Conservation (phyloP, 1,284 basidiomycete genomes). For the Coniferiporia sulphurascens region DNA sequence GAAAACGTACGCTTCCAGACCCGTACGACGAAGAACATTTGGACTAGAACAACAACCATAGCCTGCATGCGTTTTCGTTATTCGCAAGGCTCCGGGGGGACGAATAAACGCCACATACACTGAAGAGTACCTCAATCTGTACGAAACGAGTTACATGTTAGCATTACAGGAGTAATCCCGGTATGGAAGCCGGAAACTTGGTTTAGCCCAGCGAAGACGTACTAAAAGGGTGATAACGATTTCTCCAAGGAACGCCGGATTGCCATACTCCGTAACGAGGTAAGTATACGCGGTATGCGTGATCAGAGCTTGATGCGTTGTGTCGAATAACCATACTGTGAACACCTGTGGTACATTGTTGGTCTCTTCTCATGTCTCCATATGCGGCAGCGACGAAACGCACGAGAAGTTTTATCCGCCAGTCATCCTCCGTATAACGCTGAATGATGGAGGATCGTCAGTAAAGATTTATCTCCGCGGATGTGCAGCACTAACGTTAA, state of each 20-base stretch:
- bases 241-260: constrained; percentile 4
- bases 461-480: not conserved
- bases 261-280: constrained; percentile 15
- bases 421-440: constrained; percentile 13
- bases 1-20: constrained; percentile 16
- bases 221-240: constrained; percentile 16
- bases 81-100: not conserved
- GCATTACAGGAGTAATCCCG: not conserved
- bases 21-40: constrained; percentile 14
- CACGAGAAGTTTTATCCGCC: constrained; percentile 14
- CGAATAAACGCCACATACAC: not conserved
- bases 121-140: constrained; percentile 10
- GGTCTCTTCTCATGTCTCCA: not conserved
- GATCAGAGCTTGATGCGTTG: constrained; percentile 18
- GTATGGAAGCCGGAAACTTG: not conserved
- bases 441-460: not conserved
- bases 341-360: constrained; percentile 1
- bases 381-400: not conserved
- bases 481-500: constrained; percentile 2
- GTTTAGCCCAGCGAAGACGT: not conserved
- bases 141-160: not conserved
- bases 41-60: constrained; percentile 13
- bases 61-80: not conserved
- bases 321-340: constrained; percentile 14
- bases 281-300: constrained; percentile 18